These are phyloP conservation scores for Daldinia sp. DNA, from an alignment of 2,329 filamentous ascomycete species.

Conservation along the genomic window DNA sequence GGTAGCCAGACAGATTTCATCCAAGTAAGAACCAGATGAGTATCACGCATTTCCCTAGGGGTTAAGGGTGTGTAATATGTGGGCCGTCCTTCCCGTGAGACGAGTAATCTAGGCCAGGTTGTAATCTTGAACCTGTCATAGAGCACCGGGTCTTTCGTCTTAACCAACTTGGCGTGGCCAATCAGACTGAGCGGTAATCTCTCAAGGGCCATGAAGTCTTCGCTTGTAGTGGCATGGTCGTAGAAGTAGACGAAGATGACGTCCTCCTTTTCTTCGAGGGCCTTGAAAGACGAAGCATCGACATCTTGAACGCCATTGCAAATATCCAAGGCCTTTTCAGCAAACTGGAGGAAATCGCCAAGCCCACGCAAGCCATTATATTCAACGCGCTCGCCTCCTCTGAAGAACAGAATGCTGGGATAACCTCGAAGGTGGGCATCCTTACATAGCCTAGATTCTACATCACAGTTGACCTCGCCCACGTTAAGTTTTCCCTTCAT, in stretches of 20 bases:
- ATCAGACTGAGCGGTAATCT: slow-evolving; percentile 88
- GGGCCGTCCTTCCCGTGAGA: slow-evolving; percentile 87
- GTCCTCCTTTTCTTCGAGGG: slow-evolving; percentile 90
- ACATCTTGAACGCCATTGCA: slow-evolving; percentile 84
- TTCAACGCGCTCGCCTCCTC: slow-evolving; percentile 89
- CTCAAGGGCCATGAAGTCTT: slow-evolving; percentile 91
- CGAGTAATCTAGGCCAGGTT: slow-evolving; percentile 93
- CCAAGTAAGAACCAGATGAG: slow-evolving; percentile 83
- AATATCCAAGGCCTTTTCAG: slow-evolving; percentile 85
- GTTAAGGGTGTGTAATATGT: slow-evolving; percentile 91
- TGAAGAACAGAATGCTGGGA: slow-evolving; percentile 93
- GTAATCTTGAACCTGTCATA: slow-evolving; percentile 91
- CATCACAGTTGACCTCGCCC: slow-evolving; percentile 95
- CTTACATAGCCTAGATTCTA: slow-evolving; percentile 88
- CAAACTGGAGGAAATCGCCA: slow-evolving; percentile 88
- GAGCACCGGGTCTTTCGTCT: slow-evolving; percentile 83
- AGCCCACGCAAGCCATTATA: slow-evolving; percentile 92
- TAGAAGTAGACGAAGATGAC: slow-evolving; percentile 99
- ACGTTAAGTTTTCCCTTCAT: slow-evolving; percentile 92
- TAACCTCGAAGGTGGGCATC: slow-evolving; percentile 84
- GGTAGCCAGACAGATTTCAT: slow-evolving; percentile 98
- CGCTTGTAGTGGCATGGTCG: slow-evolving; percentile 90
- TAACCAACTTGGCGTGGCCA: slow-evolving; percentile 91
- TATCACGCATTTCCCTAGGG: slow-evolving; percentile 92
- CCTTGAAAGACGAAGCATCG: slow-evolving; percentile 78